These are phyloP conservation scores for Penicillium hordei DNA, from an alignment of 2,329 filamentous ascomycete genomes.

Conservation along the genomic window DNA sequence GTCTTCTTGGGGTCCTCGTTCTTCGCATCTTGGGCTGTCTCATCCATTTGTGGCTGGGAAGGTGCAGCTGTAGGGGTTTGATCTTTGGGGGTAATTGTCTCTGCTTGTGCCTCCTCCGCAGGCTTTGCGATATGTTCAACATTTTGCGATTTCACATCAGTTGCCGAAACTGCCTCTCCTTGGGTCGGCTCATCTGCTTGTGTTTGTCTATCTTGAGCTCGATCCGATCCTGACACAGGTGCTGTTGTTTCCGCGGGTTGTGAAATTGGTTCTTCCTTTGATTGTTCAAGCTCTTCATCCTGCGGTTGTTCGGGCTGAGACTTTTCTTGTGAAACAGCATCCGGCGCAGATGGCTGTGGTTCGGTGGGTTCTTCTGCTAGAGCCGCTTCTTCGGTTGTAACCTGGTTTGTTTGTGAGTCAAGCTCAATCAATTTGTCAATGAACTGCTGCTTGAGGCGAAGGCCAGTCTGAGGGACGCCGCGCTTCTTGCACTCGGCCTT, in stretches of 20 bases:
- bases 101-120: conserved; percentile 6
- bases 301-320: conserved; percentile 13
- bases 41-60: not conserved
- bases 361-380: conserved; percentile 15
- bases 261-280: conserved; percentile 4
- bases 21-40: not conserved
- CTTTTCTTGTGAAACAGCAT: conserved; percentile 16
- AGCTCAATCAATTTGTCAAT: conserved; percentile 61
- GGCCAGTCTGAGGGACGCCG: conserved; percentile 66
- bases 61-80: not conserved
- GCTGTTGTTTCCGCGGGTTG: not conserved
- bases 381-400: conserved; percentile 21
- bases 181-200: conserved; percentile 3
- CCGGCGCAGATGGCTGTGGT: conserved; percentile 11
- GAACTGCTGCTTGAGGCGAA: conserved; percentile 66
- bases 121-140: conserved; percentile 22
- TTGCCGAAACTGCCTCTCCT: not conserved
- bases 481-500: conserved; percentile 72
- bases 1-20: conserved; percentile 21
- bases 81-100: not conserved
- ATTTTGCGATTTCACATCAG: not conserved
- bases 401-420: conserved; percentile 36
- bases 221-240: not conserved
- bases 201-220: conserved; percentile 13
- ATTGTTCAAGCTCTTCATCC: conserved; percentile 9